Conservation (phyloP, 2,329 filamentous ascomycete genomes). For the Cadophora luteo-olivacea region DNA sequence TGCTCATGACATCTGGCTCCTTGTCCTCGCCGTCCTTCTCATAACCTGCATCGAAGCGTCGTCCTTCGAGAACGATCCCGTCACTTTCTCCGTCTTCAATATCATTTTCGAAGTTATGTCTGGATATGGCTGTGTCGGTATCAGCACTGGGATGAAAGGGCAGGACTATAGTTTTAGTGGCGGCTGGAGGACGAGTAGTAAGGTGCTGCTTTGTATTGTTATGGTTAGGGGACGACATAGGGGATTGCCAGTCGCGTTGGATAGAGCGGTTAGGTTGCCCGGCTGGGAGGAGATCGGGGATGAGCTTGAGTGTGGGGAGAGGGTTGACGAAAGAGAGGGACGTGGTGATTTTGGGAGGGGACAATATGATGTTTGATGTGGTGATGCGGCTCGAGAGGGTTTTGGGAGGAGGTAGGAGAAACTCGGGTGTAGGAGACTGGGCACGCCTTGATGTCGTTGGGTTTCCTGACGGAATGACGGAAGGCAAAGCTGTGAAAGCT, state of each 20-base stretch:
- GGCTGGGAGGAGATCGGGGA: constrained; percentile 17
- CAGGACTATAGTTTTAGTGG: constrained; percentile 62
- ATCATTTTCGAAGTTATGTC: constrained; percentile 64
- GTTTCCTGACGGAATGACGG: too few species aligned
- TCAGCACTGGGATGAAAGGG: constrained; percentile 61
- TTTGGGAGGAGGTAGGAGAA: too few species aligned
- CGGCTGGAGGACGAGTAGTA: constrained; percentile 60
- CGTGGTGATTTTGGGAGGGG: neutral
- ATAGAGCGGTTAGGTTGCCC: constrained; percentile 58
- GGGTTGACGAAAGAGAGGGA: constrained; percentile 9
- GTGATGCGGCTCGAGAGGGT: too few species aligned
- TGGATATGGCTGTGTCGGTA: constrained; percentile 67
- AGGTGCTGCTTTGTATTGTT: constrained; percentile 63
- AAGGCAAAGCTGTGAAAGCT: too few species aligned
- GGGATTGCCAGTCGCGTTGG: constrained; percentile 62
- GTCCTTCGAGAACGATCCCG: constrained; percentile 58
- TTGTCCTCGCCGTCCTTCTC: constrained; percentile 64
- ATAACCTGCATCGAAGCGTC: constrained; percentile 66
- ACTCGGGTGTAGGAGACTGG: too few species aligned
- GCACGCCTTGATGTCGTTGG: too few species aligned
- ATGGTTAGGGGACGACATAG: constrained; percentile 63
- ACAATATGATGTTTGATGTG: too few species aligned
- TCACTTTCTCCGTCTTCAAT: constrained; percentile 63
- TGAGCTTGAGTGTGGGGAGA: constrained; percentile 20
- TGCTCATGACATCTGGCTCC: constrained; percentile 71